These are phyloP conservation scores for Sequoiadendron giganteum DNA, from an alignment of 75 land plant genomes.

Conservation along the genomic window DNA sequence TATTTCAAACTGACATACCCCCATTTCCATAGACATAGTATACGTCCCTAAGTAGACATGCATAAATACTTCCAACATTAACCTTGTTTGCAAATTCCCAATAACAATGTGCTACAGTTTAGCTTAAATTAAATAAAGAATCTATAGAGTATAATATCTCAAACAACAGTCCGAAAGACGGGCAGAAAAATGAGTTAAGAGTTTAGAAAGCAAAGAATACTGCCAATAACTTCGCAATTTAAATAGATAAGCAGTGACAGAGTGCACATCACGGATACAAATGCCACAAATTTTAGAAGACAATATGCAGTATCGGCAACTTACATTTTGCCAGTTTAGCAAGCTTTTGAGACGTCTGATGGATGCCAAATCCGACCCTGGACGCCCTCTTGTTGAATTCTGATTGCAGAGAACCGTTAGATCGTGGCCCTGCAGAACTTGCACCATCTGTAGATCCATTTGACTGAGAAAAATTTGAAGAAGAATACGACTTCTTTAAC, in stretches of 20 bases:
- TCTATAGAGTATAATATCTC: neutral
- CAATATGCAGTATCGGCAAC: slow-evolving; percentile 8
- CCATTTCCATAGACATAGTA: neutral
- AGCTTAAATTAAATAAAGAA: neutral
- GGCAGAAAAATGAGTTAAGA: neutral
- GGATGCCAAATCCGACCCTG: slow-evolving; percentile 83
- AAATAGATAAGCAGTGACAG: neutral
- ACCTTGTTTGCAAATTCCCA: neutral
- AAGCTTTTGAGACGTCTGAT: slow-evolving; percentile 91
- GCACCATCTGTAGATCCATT: slow-evolving; percentile 38
- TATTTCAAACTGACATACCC: neutral
- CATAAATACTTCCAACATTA: neutral
- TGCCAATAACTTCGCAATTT: neutral
- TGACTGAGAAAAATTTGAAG: slow-evolving; percentile 10
- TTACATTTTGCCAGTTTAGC: slow-evolving; percentile 76
- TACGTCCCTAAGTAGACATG: neutral
- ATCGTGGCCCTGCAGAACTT: slow-evolving; percentile 36
- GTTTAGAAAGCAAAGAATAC: neutral
- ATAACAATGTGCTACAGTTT: neutral
- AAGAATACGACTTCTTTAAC: slow-evolving; percentile 50
- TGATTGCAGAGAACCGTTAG: slow-evolving; percentile 57
- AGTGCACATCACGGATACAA: neutral
- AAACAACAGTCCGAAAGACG: neutral
- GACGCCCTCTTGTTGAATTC: slow-evolving; percentile 88
- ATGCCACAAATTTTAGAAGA: neutral